Evolutionary conservation across 2,329 filamentous ascomycete species (phyloP), one percentile per base, ranked within the genome.

Genomic region (Fusarium lateritium): DNA sequence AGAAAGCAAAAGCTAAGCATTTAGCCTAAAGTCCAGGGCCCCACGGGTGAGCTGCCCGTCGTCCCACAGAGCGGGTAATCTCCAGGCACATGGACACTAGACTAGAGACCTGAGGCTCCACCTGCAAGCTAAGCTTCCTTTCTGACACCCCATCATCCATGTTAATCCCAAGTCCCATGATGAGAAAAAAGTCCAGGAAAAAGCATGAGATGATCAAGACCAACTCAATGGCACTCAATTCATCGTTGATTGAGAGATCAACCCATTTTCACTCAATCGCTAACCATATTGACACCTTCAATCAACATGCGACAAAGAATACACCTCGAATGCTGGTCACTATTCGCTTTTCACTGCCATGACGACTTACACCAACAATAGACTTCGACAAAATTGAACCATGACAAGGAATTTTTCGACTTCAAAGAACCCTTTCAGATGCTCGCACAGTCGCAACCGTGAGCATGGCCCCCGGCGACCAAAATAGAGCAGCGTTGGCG

Each of bases 51-150:
- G 62, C 70, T 65, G 57, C 65, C 43, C 61, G 47, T 70, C 53
- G 63, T 70, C 62, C 71, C 71, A 73, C 63, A 65, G 36, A 54
- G 58, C 72, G 71, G 71, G 50, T 74, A 74, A 72, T 71, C 71
- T 62, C 53, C 61, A 72, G 62, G 62, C 53, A 66, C 54, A 42
- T 45, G 33, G 40, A 65, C 54, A 49, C 28, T 31, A 28, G 26
- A 10, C 26, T 28, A 31, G 28, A 31, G 9, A 31, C 28, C 28
- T 31, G 28, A 31, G 39, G 36, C 49, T 43, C 22, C 38, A 15
- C 51, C 38, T 24, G 40, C 33, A 40, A 31, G 28, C 28, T 31
- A 31, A 19, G 24, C 21, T 43, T 51, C 38, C 38, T 24, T 57
- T 24, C 28, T 19, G 36, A 36, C 57, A 38, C 40, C 53, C 22